Evolutionary conservation across 495 filamentous ascomycete species (phyloP).

Genomic region (Neurospora sp.): DNA sequence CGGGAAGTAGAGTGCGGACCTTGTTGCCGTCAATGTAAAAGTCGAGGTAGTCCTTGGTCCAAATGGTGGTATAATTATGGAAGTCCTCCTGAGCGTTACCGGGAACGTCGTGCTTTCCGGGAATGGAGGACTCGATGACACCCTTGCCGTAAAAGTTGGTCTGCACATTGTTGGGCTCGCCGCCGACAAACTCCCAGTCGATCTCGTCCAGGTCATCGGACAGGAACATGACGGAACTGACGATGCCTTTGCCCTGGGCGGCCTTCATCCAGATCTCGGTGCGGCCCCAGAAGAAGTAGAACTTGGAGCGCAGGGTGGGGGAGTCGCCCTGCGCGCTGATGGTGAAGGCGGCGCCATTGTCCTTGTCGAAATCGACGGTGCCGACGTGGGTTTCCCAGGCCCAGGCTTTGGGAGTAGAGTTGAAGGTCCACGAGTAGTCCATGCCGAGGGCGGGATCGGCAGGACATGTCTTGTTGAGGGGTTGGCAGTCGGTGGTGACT

Average conservation of each 20-base stretch:
- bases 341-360: slow-evolving; percentile 56
- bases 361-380: slow-evolving; percentile 39
- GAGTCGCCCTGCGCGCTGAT: slow-evolving; percentile 61
- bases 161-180: slow-evolving; percentile 49
- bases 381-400: slow-evolving; percentile 56
- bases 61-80: slow-evolving; percentile 79
- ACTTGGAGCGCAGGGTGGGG: slow-evolving; percentile 62
- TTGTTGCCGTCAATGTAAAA: slow-evolving; percentile 64
- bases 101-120: slow-evolving; percentile 41
- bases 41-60: slow-evolving; percentile 61
- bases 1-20: slow-evolving; percentile 57
- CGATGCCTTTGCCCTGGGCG: slow-evolving; percentile 61
- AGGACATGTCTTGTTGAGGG: slow-evolving; percentile 50
- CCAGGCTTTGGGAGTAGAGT: slow-evolving; percentile 46
- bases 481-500: slow-evolving; percentile 59
- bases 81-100: slow-evolving; percentile 36
- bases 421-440: slow-evolving; percentile 50
- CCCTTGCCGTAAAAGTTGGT: slow-evolving; percentile 89
- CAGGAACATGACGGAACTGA: slow-evolving; percentile 74
- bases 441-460: slow-evolving; percentile 53
- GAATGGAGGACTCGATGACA: slow-evolving; percentile 43
- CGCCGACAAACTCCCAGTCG: slow-evolving; percentile 80
- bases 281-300: slow-evolving; percentile 71
- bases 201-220: slow-evolving; percentile 85
- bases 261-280: slow-evolving; percentile 65